Conservation (phyloP, 768 basidiomycete species). For the Russula dissimulans region DNA sequence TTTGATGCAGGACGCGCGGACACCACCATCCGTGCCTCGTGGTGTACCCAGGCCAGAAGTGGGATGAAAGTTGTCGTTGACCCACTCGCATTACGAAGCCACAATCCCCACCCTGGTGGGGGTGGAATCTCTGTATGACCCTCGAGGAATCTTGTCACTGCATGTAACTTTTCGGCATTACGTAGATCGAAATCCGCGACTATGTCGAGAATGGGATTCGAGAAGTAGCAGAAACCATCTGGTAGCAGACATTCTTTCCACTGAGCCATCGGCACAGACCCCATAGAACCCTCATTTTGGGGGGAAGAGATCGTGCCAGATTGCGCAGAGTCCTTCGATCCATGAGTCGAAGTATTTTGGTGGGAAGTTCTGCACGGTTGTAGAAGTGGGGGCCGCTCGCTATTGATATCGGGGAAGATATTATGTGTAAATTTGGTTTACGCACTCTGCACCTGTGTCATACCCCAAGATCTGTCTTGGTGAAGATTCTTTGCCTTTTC, state of each 20-base stretch:
- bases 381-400: conserved; percentile 37
- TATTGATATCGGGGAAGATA: conserved; percentile 21
- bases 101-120: conserved; percentile 44
- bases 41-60: conserved; percentile 54
- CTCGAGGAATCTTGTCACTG: conserved; percentile 38
- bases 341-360: conserved; percentile 18
- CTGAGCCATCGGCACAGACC: conserved; percentile 36
- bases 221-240: conserved; percentile 60
- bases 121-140: conserved; percentile 28
- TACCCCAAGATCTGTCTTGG: background rate
- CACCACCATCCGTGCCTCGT: conserved; percentile 44
- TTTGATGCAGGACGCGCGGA: conserved; percentile 19
- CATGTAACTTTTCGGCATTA: conserved; percentile 38
- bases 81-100: conserved; percentile 42
- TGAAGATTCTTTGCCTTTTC: background rate
- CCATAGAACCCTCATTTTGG: conserved; percentile 19
- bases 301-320: conserved; percentile 16
- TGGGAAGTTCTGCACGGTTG: conserved; percentile 27
- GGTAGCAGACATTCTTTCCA: conserved; percentile 72
- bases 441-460: conserved; percentile 23
- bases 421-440: background rate
- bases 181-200: conserved; percentile 68
- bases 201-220: conserved; percentile 48
- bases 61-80: conserved; percentile 29
- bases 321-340: conserved; percentile 1